phyloP scores from a whole-genome alignment of 2,329 filamentous ascomycete species.

The Cladophialophora bantiana region DNA sequence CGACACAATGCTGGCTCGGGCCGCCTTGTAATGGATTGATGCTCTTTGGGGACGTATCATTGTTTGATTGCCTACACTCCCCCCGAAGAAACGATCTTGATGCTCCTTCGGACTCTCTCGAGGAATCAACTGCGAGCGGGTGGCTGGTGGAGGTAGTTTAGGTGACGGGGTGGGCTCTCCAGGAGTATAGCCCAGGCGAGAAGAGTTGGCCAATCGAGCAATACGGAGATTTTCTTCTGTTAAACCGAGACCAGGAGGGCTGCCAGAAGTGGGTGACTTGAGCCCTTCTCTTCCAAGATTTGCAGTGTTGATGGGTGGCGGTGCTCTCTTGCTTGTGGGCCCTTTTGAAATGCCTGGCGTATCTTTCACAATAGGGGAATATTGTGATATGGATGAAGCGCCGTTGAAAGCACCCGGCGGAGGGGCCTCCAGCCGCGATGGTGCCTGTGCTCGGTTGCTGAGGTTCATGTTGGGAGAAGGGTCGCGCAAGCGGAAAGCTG shows the following conservation, averaged over 20 bases:
- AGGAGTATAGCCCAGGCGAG: constrained; percentile 33
- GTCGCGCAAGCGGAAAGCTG: constrained; percentile 33
- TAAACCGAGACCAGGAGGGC: constrained; percentile 25
- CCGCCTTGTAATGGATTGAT: constrained; percentile 7
- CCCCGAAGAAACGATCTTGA: constrained; percentile 27
- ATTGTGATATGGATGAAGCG: constrained; percentile 40
- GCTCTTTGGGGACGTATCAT: constrained; percentile 6
- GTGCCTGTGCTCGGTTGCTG: constrained; percentile 36
- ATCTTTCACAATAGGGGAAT: constrained; percentile 41
- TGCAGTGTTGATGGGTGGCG: constrained; percentile 32
- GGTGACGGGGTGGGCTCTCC: constrained; percentile 35
- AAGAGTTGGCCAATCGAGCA: constrained; percentile 37
- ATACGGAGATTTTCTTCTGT: constrained; percentile 40
- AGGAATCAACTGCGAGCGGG: constrained; percentile 37
- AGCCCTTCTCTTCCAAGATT: constrained; percentile 12
- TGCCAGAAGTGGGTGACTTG: constrained; percentile 21
- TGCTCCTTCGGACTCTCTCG: constrained; percentile 26
- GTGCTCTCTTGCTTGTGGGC: constrained; percentile 20
- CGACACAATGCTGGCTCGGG: constrained; percentile 32
- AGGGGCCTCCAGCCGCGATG: constrained; percentile 34
- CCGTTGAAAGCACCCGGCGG: constrained; percentile 40
- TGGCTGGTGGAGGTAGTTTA: constrained; percentile 38
- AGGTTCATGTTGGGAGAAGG: constrained; percentile 38
- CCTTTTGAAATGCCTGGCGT: constrained; percentile 18
- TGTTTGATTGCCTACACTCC: constrained; percentile 5